Base-by-base conservation (phyloP, 768 basidiomycete species). In the Leccinum obscurum region DNA sequence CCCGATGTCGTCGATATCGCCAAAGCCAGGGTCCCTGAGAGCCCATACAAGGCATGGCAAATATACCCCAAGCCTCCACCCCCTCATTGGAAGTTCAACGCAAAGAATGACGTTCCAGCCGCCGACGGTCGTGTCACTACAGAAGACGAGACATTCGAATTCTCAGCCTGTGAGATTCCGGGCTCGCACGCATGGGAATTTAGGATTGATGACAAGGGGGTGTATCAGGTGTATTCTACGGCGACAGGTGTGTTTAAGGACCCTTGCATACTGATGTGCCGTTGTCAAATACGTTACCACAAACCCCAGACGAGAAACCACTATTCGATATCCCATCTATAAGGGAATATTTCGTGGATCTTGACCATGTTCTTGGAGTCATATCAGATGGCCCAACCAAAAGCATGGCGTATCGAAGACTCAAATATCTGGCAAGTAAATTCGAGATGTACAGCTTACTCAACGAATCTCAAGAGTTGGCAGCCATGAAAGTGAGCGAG, bases 381-480 rank as follows among this genome's bases (percentile, higher is more conserved):
- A 97, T 98, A 57, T 85, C 94, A 2, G 93, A 97, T 72, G 97
- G 97, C 0, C 97, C 97, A 0, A 88, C 94, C 6, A 99, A 99
- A 77, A 93, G 90, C 66, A 95, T 97, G 70, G 96, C 97, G 0
- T 98, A 88, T 71, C 84, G 94, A 3, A 76, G 97, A 56, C 80
- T 99, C 61, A 93, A 92, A 74, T 99, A 96, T 71, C 82, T 99
- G 13, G 80, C 87, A 14, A 90, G 92, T 76, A 98, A 98, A 75
- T 98, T 95, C 76, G 90, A 89, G 53, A 92, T 98, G 87, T 95
- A 96, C 71, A 83, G 80, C 35, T 80, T 99, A 14, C 76, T 98
- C 66, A 95, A 98, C 60, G 97, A 98, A 72, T 90, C 88, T 68
- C 89, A 95, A 66, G 97, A 99, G 68, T 72, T 97, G 64, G 88